Evolutionary conservation across 371 early-diverging fungal genomes (phyloP), one percentile per base, ranked within the genome.

Genomic region (Rhizopus arrhizus): DNA sequence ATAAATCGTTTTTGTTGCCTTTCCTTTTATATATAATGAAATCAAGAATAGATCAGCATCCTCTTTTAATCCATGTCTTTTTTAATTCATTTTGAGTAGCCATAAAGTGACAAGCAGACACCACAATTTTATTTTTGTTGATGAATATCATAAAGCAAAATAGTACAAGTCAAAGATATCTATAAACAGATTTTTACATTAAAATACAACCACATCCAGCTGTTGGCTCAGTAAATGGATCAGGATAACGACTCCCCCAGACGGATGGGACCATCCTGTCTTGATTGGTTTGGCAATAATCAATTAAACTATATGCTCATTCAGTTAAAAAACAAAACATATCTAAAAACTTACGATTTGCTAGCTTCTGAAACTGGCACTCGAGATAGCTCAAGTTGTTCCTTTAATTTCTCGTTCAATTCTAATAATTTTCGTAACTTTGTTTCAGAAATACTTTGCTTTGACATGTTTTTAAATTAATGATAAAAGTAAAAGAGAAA

Each of bases 361-460:
- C 68, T 67, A 43, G 95, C 93, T 70, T 92, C 91, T 35, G 91
- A 90, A 11, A 94, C 90, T 13, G 89, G 80, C 35, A 93, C 84
- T 42, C 95, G 81, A 31, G 87, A 84, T 56, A 91, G 75, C 64
- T 94, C 91, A 42, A 94, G 81, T 67, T 89, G 89, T 57, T 93
- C 92, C 56, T 81, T 81, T 58, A 94, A 70, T n/a, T 91, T 86
- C 57, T 78, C 77, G 70, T 91, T 94, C 64, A 86, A 77, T 68
- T 94, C 93, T 59, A 86, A 58, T 47, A 94, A 78, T 63, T 91
- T 82, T 61, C 84, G 80, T 51, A 94, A 78, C 56, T 93, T 93
- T 64, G 81, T 62, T 59, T 92, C 92, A 28, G 87, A 82, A 42
- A 89, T 77, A 42, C 74, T 72, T 53, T 78, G 76, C 58, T 58